Conservation (phyloP, 2,329 filamentous ascomycete genomes). For the Cordyceps fumosorosea region DNA sequence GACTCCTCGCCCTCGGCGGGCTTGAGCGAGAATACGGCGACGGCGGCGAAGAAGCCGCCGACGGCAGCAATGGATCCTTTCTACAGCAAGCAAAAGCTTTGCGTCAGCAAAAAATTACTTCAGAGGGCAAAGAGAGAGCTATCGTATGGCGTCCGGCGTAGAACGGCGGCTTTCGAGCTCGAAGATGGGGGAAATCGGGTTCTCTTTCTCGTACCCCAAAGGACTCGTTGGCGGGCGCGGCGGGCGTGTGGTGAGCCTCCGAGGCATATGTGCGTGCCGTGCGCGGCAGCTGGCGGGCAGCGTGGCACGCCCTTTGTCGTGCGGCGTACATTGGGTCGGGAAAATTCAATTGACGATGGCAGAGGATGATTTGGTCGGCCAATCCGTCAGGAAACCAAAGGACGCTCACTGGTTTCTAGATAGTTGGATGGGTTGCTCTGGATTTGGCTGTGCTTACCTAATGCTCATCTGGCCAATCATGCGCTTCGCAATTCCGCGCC, state of each 20-base stretch:
- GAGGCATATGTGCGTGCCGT: slow-evolving; percentile 47
- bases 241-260: slow-evolving; percentile 42
- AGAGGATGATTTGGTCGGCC: background rate
- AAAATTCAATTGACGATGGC: slow-evolving; percentile 25
- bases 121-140: background rate
- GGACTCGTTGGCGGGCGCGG: slow-evolving; percentile 42
- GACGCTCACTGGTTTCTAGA: too few relatives aligned
- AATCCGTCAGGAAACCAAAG: background rate
- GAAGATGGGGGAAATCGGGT: background rate
- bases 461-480: background rate
- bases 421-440: background rate
- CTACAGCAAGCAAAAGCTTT: slow-evolving; percentile 27
- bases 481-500: background rate
- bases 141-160: background rate
- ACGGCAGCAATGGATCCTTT: slow-evolving; percentile 41
- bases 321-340: slow-evolving; percentile 32
- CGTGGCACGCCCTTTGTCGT: slow-evolving; percentile 38
- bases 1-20: slow-evolving; percentile 46
- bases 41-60: slow-evolving; percentile 5
- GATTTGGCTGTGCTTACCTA: background rate
- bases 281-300: slow-evolving; percentile 31
- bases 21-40: slow-evolving; percentile 39
- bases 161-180: background rate
- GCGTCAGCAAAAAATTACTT: background rate
- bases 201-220: slow-evolving; percentile 44